Percentiles rank a stretch among this genome's conserved stretches.
Conservation (phyloP, 495 filamentous ascomycete species). For the Bathelium albidoporum region DNA sequence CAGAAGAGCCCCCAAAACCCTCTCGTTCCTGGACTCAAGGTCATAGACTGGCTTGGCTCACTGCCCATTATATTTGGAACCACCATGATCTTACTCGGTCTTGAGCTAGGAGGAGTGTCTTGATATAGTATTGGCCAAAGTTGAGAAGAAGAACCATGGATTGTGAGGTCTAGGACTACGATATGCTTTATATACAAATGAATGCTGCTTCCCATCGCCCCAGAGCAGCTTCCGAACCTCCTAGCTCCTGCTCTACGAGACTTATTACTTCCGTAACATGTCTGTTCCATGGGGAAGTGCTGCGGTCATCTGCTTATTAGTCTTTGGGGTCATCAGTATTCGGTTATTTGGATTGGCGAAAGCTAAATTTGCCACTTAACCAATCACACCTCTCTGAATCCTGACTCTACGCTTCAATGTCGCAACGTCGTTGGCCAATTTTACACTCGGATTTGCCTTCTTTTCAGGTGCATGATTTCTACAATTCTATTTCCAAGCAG, state of each 20-base stretch:
- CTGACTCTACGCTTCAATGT: slow-evolving; percentile 52
- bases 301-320: slow-evolving; percentile 64
- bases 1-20: slow-evolving; percentile 67
- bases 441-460: slow-evolving; percentile 62
- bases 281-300: slow-evolving; percentile 65
- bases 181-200: no score
- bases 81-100: slow-evolving; percentile 69
- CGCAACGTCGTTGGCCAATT: slow-evolving; percentile 45
- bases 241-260: no score
- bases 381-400: slow-evolving; percentile 64
- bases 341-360: slow-evolving; percentile 58
- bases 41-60: slow-evolving; percentile 65
- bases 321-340: slow-evolving; percentile 57
- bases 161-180: no score
- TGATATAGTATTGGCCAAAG: no score
- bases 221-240: no score
- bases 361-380: slow-evolving; percentile 60
- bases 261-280: slow-evolving; percentile 68
- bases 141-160: no score
- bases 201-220: no score
- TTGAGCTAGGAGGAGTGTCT: no score
- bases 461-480: slow-evolving; percentile 65
- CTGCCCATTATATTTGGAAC: slow-evolving; percentile 61
- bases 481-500: slow-evolving; percentile 54
- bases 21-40: slow-evolving; percentile 55